phyloP scores from a whole-genome alignment of 176 grass and related monocot species.

The Echinochloa phyllopogon region DNA sequence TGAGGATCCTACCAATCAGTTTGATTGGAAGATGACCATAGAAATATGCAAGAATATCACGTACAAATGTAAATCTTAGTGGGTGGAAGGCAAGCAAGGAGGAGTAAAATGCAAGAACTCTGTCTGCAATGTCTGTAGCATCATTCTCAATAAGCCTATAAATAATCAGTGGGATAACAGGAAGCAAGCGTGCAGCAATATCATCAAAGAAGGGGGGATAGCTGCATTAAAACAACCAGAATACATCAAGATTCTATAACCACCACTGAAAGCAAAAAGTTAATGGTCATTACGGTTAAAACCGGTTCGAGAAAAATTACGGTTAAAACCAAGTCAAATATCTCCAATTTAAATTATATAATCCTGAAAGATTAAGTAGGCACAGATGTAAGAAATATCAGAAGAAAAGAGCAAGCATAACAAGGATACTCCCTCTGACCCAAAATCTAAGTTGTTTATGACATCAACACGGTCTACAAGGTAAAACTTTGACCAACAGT shows the following conservation, averaged over 20 bases:
- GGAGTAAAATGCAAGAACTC: conserved; percentile 87
- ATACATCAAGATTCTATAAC: conserved; percentile 38
- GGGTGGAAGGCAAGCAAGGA: conserved; percentile 87
- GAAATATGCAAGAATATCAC: conserved; percentile 99
- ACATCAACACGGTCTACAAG: background rate
- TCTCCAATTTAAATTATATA: conserved; percentile 24
- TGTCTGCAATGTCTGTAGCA: conserved; percentile 81
- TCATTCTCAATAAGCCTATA: conserved; percentile 98
- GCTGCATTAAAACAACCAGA: conserved; percentile 60
- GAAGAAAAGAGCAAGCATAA: conserved; percentile 26
- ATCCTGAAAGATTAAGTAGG: conserved; percentile 29
- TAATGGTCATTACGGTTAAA: conserved; percentile 25
- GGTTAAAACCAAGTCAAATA: conserved; percentile 41
- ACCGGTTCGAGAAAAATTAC: too few species aligned
- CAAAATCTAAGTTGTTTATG: background rate
- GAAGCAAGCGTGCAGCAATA: conserved; percentile 89
- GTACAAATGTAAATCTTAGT: conserved; percentile 92
- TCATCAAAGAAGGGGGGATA: conserved; percentile 97
- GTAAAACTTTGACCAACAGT: background rate
- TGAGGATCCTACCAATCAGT: conserved; percentile 85
- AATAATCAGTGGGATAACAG: conserved; percentile 89
- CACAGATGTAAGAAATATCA: conserved; percentile 32
- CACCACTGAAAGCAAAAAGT: conserved; percentile 45
- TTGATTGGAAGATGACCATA: conserved; percentile 91
- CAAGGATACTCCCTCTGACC: background rate